These are phyloP conservation scores for Ophiostoma sp. DNA, from an alignment of 2,329 filamentous ascomycete genomes.

Conservation along the genomic window DNA sequence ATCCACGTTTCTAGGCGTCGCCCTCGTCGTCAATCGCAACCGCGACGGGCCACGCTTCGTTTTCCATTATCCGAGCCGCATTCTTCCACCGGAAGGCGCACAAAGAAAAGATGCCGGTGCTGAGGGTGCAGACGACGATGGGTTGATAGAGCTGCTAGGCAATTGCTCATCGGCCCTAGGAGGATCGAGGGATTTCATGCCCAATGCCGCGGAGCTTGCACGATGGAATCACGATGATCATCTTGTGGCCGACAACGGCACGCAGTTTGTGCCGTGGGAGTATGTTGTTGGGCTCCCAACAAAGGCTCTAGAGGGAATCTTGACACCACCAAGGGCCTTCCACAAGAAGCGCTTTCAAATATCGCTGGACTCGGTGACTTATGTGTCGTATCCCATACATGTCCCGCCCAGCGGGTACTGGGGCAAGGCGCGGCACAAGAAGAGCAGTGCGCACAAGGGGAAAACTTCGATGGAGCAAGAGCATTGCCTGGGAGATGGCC, in stretches of 20 bases:
- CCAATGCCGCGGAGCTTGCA: conserved; percentile 39
- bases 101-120: conserved; percentile 14
- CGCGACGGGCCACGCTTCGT: conserved; percentile 76
- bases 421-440: conserved; percentile 39
- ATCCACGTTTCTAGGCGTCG: conserved; percentile 61
- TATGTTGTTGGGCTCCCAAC: conserved; percentile 67
- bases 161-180: conserved; percentile 36
- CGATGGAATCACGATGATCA: conserved; percentile 52
- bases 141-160: conserved; percentile 47
- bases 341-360: conserved; percentile 81
- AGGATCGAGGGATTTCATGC: conserved; percentile 32
- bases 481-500: conserved; percentile 30
- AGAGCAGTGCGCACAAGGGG: conserved; percentile 23
- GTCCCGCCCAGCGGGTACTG: conserved; percentile 72
- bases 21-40: conserved; percentile 68
- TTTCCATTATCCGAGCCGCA: conserved; percentile 76
- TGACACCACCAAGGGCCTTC: conserved; percentile 69
- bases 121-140: conserved; percentile 45
- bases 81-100: conserved; percentile 39
- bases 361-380: conserved; percentile 71
- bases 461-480: conserved; percentile 9
- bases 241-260: conserved; percentile 50
- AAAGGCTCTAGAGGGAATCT: conserved; percentile 72
- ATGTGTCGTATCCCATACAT: conserved; percentile 78
- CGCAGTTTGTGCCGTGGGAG: conserved; percentile 62